Conservation (phyloP, 441 rosid species). For the Brassica balearica region DNA sequence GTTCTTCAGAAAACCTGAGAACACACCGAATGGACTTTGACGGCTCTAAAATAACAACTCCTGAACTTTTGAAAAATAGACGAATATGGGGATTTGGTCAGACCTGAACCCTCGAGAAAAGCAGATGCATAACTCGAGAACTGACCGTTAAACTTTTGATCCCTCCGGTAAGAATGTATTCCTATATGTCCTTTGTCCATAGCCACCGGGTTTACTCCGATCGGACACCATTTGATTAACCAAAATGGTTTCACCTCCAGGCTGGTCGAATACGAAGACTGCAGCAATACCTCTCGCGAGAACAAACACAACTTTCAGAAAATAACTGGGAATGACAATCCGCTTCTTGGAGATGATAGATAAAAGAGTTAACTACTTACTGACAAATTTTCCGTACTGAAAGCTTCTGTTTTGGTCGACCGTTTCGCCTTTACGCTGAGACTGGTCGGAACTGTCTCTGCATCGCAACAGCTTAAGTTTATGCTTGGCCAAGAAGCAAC, state of each 20-base stretch:
- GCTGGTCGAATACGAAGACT: neutral
- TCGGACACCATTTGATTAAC: neutral
- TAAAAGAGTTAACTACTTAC: neutral
- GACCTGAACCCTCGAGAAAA: neutral
- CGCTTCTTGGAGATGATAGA: neutral
- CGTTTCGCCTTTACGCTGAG: neutral
- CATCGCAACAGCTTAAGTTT: neutral
- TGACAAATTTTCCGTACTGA: neutral
- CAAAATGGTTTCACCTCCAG: neutral
- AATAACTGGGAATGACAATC: neutral
- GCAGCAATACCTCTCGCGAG: neutral
- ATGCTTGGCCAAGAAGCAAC: too few relatives aligned
- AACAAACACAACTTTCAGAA: neutral
- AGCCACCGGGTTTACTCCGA: neutral
- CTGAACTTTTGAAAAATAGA: too few relatives aligned
- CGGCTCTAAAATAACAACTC: too few relatives aligned
- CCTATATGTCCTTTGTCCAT: neutral
- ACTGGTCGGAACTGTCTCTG: neutral
- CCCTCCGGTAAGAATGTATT: neutral
- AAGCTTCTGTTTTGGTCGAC: neutral
- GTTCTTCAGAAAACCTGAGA: too few relatives aligned
- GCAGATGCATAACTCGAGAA: neutral
- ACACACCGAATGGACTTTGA: too few relatives aligned
- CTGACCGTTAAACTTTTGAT: neutral
- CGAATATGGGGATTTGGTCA: neutral